These are phyloP conservation scores for Hortaea werneckii DNA, from an alignment of 2,329 filamentous ascomycete species.

Conservation along the genomic window DNA sequence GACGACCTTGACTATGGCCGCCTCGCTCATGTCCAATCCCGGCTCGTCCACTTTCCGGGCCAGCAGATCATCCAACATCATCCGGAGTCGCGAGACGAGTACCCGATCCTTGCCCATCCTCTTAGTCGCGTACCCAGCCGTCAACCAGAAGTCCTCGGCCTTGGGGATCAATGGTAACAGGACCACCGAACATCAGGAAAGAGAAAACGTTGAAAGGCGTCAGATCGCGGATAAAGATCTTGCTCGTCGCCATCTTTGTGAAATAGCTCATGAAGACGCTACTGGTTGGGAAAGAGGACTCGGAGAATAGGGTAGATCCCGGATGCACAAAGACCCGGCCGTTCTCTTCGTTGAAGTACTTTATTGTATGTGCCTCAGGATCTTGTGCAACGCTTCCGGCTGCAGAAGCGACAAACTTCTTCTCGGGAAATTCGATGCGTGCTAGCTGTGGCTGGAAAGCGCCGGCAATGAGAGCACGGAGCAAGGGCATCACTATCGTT, in stretches of 20 bases:
- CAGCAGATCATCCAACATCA: constrained; percentile 78
- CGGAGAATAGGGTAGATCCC: constrained; percentile 73
- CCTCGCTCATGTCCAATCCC: constrained; percentile 30
- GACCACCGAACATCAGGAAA: constrained; percentile 76
- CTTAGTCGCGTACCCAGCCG: constrained; percentile 73
- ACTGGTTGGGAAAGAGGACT: constrained; percentile 64
- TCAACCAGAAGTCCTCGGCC: constrained; percentile 83
- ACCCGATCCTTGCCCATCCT: constrained; percentile 96
- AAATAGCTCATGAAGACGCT: constrained; percentile 82
- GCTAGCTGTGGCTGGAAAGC: constrained; percentile 68
- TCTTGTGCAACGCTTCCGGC: constrained; percentile 88
- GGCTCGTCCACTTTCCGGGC: constrained; percentile 72
- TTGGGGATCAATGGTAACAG: constrained; percentile 74
- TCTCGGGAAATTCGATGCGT: constrained; percentile 85
- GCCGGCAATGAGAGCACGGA: constrained; percentile 40
- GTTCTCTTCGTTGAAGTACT: constrained; percentile 77
- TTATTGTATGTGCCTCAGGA: constrained; percentile 83
- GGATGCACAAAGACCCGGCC: constrained; percentile 90
- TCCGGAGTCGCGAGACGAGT: constrained; percentile 68
- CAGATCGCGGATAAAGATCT: constrained; percentile 82
- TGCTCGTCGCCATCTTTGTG: constrained; percentile 80
- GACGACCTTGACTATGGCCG: constrained; percentile 66
- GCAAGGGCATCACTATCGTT: constrained; percentile 35
- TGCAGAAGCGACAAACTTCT: constrained; percentile 82
- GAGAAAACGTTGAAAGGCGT: constrained; percentile 90